Evolutionary conservation across 2,329 filamentous ascomycete species (phyloP).

Genomic region (Colletotrichum viniferum): DNA sequence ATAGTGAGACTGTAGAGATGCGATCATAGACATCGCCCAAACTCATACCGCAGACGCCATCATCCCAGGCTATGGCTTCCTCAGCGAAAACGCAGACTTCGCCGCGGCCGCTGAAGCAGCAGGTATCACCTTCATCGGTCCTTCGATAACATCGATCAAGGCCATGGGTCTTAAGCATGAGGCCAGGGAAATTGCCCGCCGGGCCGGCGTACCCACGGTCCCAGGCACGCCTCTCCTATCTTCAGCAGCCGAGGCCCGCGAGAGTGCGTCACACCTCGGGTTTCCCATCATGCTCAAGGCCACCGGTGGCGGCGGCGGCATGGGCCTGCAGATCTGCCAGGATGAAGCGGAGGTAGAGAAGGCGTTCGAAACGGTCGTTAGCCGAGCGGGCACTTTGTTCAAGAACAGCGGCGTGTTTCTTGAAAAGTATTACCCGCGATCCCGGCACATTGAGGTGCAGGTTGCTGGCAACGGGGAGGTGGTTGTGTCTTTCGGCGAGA

Average conservation of each 20-base stretch:
- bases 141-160: slow-evolving; percentile 55
- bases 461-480: slow-evolving; percentile 47
- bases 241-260: slow-evolving; percentile 55
- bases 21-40: background rate
- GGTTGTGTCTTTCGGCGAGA: slow-evolving; percentile 38
- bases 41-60: slow-evolving; percentile 53
- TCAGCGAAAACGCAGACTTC: slow-evolving; percentile 67
- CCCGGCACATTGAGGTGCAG: slow-evolving; percentile 47
- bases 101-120: slow-evolving; percentile 54
- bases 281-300: slow-evolving; percentile 62
- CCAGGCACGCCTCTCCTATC: slow-evolving; percentile 34
- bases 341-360: slow-evolving; percentile 53
- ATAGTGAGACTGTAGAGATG: background rate
- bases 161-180: slow-evolving; percentile 64
- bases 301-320: slow-evolving; percentile 66
- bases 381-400: slow-evolving; percentile 61
- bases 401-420: slow-evolving; percentile 67
- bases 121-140: slow-evolving; percentile 63
- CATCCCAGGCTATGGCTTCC: slow-evolving; percentile 69
- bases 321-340: slow-evolving; percentile 64
- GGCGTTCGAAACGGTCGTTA: slow-evolving; percentile 59
- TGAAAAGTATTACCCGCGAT: slow-evolving; percentile 64
- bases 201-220: slow-evolving; percentile 46
- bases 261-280: slow-evolving; percentile 38
- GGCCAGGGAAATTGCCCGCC: slow-evolving; percentile 35